These are phyloP conservation scores for Helotiales sp. DNA, from an alignment of 2,329 filamentous ascomycete species.

Conservation along the genomic window DNA sequence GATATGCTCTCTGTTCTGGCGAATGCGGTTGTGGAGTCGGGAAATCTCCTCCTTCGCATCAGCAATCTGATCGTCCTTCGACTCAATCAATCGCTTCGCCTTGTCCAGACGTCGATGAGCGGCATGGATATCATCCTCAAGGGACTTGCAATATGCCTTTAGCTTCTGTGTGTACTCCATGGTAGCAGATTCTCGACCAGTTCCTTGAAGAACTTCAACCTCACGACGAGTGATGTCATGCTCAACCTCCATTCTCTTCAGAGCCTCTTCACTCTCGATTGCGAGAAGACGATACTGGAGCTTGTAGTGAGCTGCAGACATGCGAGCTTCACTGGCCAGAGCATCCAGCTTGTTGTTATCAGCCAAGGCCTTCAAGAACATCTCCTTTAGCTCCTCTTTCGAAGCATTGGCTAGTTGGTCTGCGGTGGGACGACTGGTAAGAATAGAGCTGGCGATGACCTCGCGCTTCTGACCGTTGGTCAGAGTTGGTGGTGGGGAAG, in stretches of 20 bases:
- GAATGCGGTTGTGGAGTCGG: slow-evolving; percentile 78
- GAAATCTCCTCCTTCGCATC: slow-evolving; percentile 73
- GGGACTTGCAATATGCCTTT: slow-evolving; percentile 64
- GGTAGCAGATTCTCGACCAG: slow-evolving; percentile 58
- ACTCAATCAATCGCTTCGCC: slow-evolving; percentile 76
- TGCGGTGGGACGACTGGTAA: slow-evolving; percentile 47
- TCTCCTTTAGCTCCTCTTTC: slow-evolving; percentile 54
- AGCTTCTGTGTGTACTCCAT: slow-evolving; percentile 61
- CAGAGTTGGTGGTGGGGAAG: slow-evolving; percentile 33
- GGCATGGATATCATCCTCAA: slow-evolving; percentile 64
- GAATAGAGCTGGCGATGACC: neutral
- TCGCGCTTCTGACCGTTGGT: slow-evolving; percentile 26
- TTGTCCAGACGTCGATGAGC: slow-evolving; percentile 66
- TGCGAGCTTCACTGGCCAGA: slow-evolving; percentile 65
- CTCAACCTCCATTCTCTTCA: slow-evolving; percentile 85
- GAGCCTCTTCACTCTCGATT: slow-evolving; percentile 80
- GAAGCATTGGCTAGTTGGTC: slow-evolving; percentile 54
- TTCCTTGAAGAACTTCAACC: slow-evolving; percentile 79
- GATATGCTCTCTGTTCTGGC: slow-evolving; percentile 86
- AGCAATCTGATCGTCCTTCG: slow-evolving; percentile 72
- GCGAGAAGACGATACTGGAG: slow-evolving; percentile 83
- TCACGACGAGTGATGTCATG: slow-evolving; percentile 89
- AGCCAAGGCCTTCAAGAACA: slow-evolving; percentile 54
- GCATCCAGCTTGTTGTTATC: slow-evolving; percentile 54
- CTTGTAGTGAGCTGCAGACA: slow-evolving; percentile 86